These are phyloP conservation scores for Alternaria panax DNA, from an alignment of 2,329 filamentous ascomycete genomes.

Conservation along the genomic window DNA sequence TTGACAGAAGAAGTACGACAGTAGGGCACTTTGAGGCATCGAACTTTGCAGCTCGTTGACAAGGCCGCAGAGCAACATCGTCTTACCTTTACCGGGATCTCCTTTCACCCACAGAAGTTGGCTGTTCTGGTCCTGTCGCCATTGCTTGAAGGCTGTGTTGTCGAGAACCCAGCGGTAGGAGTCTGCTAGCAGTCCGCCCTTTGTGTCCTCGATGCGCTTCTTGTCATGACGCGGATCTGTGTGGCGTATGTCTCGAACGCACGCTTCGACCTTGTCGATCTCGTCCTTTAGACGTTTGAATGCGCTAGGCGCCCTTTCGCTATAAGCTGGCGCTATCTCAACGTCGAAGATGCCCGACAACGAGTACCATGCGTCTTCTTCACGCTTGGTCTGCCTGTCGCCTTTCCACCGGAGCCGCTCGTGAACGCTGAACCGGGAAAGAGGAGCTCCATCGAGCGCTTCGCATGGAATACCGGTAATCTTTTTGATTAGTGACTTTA, in stretches of 20 bases:
- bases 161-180: conserved; percentile 15
- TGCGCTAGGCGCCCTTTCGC: neutral
- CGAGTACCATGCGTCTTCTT: conserved; percentile 4
- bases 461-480: too few species aligned
- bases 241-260: neutral
- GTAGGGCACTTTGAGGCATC: too few species aligned
- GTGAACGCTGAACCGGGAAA: neutral
- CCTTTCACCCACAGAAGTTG: conserved; percentile 38
- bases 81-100: conserved; percentile 47
- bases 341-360: conserved; percentile 3
- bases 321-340: neutral
- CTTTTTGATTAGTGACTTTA: too few species aligned
- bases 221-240: neutral
- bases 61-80: conserved; percentile 42
- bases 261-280: accelerated
- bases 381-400: neutral
- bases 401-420: neutral
- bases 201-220: too few species aligned
- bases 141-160: conserved; percentile 29
- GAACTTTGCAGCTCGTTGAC: conserved; percentile 37
- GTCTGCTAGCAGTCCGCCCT: conserved; percentile 9
- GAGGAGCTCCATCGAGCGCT: neutral
- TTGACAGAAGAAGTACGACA: conserved; percentile 50
- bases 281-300: neutral
- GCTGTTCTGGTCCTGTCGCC: conserved; percentile 15